These are phyloP conservation scores for Zea luxurians DNA, from an alignment of 176 grass and related monocot genomes.

Conservation along the genomic window DNA sequence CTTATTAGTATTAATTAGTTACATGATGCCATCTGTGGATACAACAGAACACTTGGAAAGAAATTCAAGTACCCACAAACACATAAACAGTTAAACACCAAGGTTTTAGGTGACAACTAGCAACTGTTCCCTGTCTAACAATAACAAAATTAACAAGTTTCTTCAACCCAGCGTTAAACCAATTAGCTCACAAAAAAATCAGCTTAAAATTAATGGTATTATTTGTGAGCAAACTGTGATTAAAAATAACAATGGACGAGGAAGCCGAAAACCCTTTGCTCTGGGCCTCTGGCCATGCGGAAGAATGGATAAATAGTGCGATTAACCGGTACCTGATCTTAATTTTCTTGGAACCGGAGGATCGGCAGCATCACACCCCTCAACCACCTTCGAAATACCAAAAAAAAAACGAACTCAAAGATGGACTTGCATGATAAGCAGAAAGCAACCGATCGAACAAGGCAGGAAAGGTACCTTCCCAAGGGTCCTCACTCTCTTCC, in stretches of 20 bases:
- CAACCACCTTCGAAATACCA: slow-evolving; percentile 43
- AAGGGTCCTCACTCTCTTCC: slow-evolving; percentile 43
- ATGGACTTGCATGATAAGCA: not conserved
- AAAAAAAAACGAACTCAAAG: slow-evolving; percentile 23
- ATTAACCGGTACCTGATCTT: slow-evolving; percentile 67
- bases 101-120: not conserved
- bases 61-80: slow-evolving; percentile 22
- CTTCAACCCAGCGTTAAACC: not conserved
- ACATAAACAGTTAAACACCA: not conserved
- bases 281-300: not conserved
- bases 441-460: slow-evolving; percentile 12
- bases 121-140: not conserved
- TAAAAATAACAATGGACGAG: not conserved
- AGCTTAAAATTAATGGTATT: not conserved
- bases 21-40: not conserved
- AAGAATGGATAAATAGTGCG: slow-evolving; percentile 33
- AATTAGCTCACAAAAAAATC: not conserved
- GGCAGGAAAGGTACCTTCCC: slow-evolving; percentile 51
- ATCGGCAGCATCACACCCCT: slow-evolving; percentile 48
- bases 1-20: not conserved
- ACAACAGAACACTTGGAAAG: not conserved
- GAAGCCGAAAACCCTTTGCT: not conserved
- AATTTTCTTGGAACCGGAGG: slow-evolving; percentile 77
- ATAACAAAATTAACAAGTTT: not conserved
- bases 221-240: not conserved